phyloP scores from a whole-genome alignment of 2,329 filamentous ascomycete genomes.

The Lachnum nothofagi region DNA sequence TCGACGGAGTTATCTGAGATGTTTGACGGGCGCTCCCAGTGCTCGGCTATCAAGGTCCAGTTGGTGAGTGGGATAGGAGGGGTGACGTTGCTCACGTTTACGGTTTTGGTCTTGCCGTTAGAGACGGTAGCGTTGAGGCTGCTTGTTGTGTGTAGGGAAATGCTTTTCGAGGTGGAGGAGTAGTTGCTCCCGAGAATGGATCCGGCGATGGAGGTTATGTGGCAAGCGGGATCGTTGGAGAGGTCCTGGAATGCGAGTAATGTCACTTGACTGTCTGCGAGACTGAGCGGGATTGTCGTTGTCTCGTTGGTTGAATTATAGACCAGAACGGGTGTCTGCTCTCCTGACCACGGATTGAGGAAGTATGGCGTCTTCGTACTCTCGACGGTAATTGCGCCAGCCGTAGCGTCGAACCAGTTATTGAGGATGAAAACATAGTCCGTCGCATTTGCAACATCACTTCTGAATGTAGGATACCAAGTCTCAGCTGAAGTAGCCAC shows the following conservation, averaged over 20 bases:
- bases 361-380: slow-evolving; percentile 34
- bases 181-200: not conserved
- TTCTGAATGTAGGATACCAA: slow-evolving; percentile 37
- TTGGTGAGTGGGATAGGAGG: slow-evolving; percentile 27
- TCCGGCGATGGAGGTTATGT: not conserved
- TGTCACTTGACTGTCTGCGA: slow-evolving; percentile 38
- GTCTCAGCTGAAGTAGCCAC: slow-evolving; percentile 27
- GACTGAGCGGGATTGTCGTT: slow-evolving; percentile 33
- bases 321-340: slow-evolving; percentile 29
- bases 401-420: slow-evolving; percentile 27
- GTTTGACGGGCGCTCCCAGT: slow-evolving; percentile 37
- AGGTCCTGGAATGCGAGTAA: slow-evolving; percentile 35
- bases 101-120: not conserved
- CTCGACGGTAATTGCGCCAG: slow-evolving; percentile 30
- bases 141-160: not conserved
- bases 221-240: too few species aligned
- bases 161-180: not conserved
- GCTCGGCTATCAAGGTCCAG: slow-evolving; percentile 37
- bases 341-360: slow-evolving; percentile 42
- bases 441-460: slow-evolving; percentile 22
- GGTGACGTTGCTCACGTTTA: not conserved
- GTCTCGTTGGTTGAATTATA: slow-evolving; percentile 30
- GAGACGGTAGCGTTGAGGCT: not conserved
- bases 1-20: slow-evolving; percentile 25
- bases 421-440: slow-evolving; percentile 41